phyloP scores from a whole-genome alignment of 352 stramenopile species.

The Phytophthora cryptogea region DNA sequence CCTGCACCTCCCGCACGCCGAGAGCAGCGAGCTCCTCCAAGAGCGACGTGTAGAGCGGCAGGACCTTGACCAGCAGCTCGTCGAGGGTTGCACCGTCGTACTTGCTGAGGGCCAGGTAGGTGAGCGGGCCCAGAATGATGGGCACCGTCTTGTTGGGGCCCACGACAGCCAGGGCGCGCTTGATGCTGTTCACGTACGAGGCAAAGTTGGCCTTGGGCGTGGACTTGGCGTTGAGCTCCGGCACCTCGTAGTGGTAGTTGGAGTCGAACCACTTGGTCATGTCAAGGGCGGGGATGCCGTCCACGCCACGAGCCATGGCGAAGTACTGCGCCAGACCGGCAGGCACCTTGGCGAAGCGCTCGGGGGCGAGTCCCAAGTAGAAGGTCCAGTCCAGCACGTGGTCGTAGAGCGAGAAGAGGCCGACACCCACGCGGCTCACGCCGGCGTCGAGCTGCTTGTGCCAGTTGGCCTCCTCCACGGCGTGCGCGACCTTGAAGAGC shows the following conservation, averaged over 20 bases:
- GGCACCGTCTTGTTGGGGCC: slow-evolving; percentile 83
- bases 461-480: slow-evolving; percentile 89
- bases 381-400: slow-evolving; percentile 89
- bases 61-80: slow-evolving; percentile 66
- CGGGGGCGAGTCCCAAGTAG: slow-evolving; percentile 79
- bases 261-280: slow-evolving; percentile 96
- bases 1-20: slow-evolving; percentile 87
- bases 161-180: slow-evolving; percentile 70
- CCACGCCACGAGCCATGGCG: slow-evolving; percentile 89
- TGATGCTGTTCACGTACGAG: slow-evolving; percentile 61
- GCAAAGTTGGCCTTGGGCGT: slow-evolving; percentile 81
- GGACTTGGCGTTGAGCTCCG: slow-evolving; percentile 83
- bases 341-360: slow-evolving; percentile 74
- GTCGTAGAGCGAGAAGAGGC: slow-evolving; percentile 93
- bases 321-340: slow-evolving; percentile 83
- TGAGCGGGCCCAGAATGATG: slow-evolving; percentile 83
- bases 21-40: slow-evolving; percentile 72
- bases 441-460: slow-evolving; percentile 76
- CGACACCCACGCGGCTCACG: slow-evolving; percentile 82
- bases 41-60: slow-evolving; percentile 84
- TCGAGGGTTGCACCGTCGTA: slow-evolving; percentile 77
- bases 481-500: slow-evolving; percentile 71
- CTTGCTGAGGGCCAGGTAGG: slow-evolving; percentile 82
- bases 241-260: slow-evolving; percentile 96
- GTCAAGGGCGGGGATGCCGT: slow-evolving; percentile 90